Evolutionary conservation across 441 rosid species (phyloP).

Genomic region (Gossypium gossypioides): DNA sequence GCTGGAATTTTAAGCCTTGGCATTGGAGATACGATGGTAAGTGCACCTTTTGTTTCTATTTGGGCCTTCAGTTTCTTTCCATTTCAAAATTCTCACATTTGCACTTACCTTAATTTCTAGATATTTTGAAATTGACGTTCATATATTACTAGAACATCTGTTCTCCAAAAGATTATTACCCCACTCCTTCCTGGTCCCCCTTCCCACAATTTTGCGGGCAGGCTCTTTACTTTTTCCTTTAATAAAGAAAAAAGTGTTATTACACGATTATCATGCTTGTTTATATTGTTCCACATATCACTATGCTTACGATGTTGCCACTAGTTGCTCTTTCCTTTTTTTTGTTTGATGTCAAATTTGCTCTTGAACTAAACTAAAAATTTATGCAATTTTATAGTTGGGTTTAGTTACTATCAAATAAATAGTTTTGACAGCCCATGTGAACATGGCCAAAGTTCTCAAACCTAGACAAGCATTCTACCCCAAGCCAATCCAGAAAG

Average conservation of each 20-base stretch:
- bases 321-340: not conserved
- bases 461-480: not conserved
- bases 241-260: not conserved
- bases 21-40: constrained; percentile 96
- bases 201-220: not conserved
- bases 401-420: not conserved
- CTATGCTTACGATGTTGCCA: not conserved
- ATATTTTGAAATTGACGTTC: not conserved
- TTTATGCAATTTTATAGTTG: not conserved
- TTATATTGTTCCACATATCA: not conserved
- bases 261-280: not conserved
- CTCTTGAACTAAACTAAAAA: not conserved
- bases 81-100: not conserved
- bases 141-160: not conserved
- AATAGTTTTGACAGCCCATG: not conserved
- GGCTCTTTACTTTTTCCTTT: not conserved
- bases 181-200: not conserved
- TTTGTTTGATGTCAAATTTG: not conserved
- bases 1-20: constrained; percentile 98
- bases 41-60: constrained; percentile 13
- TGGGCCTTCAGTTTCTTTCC: not conserved
- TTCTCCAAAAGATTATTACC: not conserved
- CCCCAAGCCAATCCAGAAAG: not conserved
- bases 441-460: not conserved
- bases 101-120: not conserved